These are phyloP conservation scores for Alliaria petiolata DNA, from an alignment of 345 rosid genomes.

Conservation along the genomic window DNA sequence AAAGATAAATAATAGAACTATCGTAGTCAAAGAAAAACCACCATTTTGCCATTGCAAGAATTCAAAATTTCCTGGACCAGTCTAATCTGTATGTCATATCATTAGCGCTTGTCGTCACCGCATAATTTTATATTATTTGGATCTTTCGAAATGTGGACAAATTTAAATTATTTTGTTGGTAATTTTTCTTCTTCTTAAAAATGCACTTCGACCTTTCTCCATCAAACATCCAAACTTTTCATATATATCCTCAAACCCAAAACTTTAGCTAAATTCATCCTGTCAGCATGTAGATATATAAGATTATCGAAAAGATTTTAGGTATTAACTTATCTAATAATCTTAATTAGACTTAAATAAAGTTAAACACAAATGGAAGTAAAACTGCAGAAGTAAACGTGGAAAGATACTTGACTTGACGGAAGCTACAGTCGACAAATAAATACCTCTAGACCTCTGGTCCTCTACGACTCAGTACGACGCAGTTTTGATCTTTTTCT, in stretches of 20 bases:
- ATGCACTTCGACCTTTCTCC: slow-evolving; percentile 13
- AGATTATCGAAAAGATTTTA: background rate
- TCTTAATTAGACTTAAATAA: background rate
- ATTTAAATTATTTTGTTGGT: background rate
- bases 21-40: background rate
- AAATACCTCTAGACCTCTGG: background rate
- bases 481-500: background rate
- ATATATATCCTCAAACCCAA: background rate
- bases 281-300: background rate
- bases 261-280: background rate
- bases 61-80: slow-evolving; percentile 26
- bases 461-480: background rate
- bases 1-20: background rate
- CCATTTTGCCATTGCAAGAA: slow-evolving; percentile 8
- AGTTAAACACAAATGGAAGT: background rate
- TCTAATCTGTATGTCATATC: slow-evolving; percentile 30
- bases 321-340: background rate
- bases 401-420: slow-evolving; percentile 7
- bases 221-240: slow-evolving; percentile 6
- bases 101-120: slow-evolving; percentile 32
- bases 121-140: slow-evolving; percentile 2
- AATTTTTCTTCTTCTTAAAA: background rate
- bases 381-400: background rate
- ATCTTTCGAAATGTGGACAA: slow-evolving; percentile 9
- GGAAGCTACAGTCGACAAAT: slow-evolving; percentile 10